A percentile compares a stretch with the other conserved stretches of the same genome.
These are phyloP conservation scores for Novymonas esmeraldas DNA, from an alignment of 208 protist species.

Conservation along the genomic window DNA sequence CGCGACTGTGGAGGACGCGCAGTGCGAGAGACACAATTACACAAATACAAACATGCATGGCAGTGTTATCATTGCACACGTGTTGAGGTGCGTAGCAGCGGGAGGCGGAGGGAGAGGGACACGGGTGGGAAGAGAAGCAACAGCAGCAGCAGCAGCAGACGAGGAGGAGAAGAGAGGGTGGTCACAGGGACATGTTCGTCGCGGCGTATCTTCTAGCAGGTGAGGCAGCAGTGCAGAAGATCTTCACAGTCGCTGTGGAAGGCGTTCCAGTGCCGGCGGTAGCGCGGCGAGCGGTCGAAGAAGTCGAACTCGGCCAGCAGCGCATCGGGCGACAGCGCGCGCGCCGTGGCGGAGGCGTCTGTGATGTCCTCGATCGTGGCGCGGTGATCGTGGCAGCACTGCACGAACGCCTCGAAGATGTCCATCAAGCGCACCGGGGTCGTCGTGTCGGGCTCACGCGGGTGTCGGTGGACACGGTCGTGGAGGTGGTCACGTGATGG, in stretches of 20 bases:
- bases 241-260: conserved; percentile 16
- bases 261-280: conserved; percentile 14
- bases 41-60: no score
- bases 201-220: not conserved
- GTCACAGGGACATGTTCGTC: not conserved
- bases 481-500: not conserved
- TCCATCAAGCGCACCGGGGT: conserved; percentile 8
- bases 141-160: not conserved
- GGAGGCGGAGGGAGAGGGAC: no score
- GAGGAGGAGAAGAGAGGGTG: not conserved
- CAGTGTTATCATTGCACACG: no score
- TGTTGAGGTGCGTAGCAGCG: no score
- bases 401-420: conserved; percentile 23
- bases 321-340: not conserved
- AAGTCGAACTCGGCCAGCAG: conserved; percentile 15
- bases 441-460: not conserved
- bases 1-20: not conserved
- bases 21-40: no score
- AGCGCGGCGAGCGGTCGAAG: conserved; percentile 18
- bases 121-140: no score
- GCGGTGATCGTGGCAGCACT: conserved; percentile 12
- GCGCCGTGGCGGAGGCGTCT: not conserved
- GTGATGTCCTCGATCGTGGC: not conserved
- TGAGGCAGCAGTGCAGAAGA: conserved; percentile 1
- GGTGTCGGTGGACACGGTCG: not conserved